Percentiles rank a stretch among this genome's conserved stretches.
phyloP scores from a whole-genome alignment of 2,329 filamentous ascomycete genomes.

The Colletotrichum liaoningense region DNA sequence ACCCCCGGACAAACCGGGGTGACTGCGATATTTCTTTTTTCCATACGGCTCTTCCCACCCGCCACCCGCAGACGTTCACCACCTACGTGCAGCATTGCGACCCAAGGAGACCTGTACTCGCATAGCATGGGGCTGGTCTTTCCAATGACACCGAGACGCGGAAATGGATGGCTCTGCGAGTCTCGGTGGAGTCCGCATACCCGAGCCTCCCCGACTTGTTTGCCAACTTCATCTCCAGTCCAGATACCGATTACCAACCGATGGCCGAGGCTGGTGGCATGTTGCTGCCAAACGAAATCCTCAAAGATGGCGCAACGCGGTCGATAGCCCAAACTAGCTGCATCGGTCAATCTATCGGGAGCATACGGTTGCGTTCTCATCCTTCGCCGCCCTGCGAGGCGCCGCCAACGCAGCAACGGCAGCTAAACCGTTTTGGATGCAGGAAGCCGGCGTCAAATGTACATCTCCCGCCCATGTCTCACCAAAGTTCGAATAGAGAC shows the following conservation, averaged over 20 bases:
- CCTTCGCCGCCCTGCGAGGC: constrained; percentile 27
- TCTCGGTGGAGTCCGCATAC: constrained; percentile 28
- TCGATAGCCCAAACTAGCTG: background rate
- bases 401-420: constrained; percentile 31
- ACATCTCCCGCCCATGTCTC: constrained; percentile 24
- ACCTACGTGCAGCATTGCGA: constrained; percentile 9
- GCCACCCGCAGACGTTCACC: background rate
- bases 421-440: constrained; percentile 13
- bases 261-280: constrained; percentile 8
- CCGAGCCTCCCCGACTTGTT: constrained; percentile 25
- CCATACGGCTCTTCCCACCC: background rate
- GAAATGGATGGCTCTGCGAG: constrained; percentile 22
- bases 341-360: background rate
- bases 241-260: background rate
- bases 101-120: background rate
- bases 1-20: background rate
- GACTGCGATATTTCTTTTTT: constrained; percentile 4
- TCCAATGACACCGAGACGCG: constrained; percentile 10
- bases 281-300: background rate
- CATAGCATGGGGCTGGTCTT: background rate
- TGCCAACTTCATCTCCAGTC: constrained; percentile 11
- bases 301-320: background rate
- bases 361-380: constrained; percentile 3
- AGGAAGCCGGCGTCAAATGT: constrained; percentile 22
- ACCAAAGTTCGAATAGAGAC: constrained; percentile 9